phyloP scores from a whole-genome alignment of 345 rosid genomes.

The Cardamine resedifolia region DNA sequence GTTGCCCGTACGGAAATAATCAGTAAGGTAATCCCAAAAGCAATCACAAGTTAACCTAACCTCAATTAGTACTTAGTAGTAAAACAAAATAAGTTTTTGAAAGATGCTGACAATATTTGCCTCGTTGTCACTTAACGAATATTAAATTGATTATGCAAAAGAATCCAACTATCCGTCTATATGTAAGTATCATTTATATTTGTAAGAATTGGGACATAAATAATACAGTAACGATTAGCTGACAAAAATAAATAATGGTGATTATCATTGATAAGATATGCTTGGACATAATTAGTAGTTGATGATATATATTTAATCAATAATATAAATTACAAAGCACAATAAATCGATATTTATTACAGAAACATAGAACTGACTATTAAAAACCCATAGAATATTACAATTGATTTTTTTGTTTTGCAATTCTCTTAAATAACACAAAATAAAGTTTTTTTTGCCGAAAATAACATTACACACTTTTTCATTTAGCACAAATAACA shows the following conservation, averaged over 20 bases:
- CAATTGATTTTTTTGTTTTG: neutral
- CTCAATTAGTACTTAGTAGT: constrained; percentile 6
- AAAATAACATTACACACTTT: too few species aligned
- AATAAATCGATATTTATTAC: neutral
- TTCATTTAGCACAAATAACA: too few species aligned
- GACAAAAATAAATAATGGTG: constrained; percentile 19
- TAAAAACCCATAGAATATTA: neutral
- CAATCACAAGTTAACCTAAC: constrained; percentile 28
- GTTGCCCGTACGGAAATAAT: constrained; percentile 37
- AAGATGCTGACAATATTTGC: constrained; percentile 29
- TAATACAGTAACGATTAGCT: constrained; percentile 23
- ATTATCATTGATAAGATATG: constrained; percentile 13
- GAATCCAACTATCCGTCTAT: constrained; percentile 25
- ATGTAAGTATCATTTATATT: neutral
- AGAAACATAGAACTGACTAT: neutral
- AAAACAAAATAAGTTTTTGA: neutral
- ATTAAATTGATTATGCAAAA: constrained; percentile 27
- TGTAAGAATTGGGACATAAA: neutral
- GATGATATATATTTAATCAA: neutral
- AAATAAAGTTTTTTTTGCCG: too few species aligned
- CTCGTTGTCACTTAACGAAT: constrained; percentile 23
- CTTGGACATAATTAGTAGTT: constrained; percentile 17
- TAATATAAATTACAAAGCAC: neutral
- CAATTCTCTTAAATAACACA: too few species aligned
- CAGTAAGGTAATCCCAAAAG: constrained; percentile 32